Percentiles rank a stretch among this genome's conserved stretches.
These are phyloP conservation scores for Martiniozyma asiatica DNA, from an alignment of 1,139 yeast species.

Conservation along the genomic window DNA sequence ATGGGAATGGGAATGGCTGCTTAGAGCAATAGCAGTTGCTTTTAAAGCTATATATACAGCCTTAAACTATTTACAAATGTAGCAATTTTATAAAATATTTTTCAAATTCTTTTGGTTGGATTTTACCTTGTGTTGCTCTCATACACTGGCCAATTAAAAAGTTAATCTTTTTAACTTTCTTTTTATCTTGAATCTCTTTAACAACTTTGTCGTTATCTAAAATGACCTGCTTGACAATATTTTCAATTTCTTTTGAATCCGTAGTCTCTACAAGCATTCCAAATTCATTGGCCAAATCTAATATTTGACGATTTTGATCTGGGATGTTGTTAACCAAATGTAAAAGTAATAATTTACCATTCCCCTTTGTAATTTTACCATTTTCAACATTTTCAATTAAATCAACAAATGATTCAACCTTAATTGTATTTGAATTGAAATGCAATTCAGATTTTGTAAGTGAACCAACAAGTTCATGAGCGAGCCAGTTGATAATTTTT, in stretches of 20 bases:
- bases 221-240: constrained; percentile 41
- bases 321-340: constrained; percentile 43
- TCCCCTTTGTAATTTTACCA: constrained; percentile 33
- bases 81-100: constrained; percentile 3
- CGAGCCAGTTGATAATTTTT: constrained; percentile 66
- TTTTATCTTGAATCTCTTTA: constrained; percentile 42
- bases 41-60: no score
- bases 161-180: constrained; percentile 51
- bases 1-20: no score
- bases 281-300: constrained; percentile 35
- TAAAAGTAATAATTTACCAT: constrained; percentile 53
- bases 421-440: constrained; percentile 28
- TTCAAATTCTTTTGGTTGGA: constrained; percentile 39
- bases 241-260: constrained; percentile 19
- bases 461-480: constrained; percentile 69
- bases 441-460: constrained; percentile 39
- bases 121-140: constrained; percentile 62
- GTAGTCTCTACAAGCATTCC: constrained; percentile 5
- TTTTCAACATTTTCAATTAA: constrained; percentile 30
- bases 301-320: constrained; percentile 26
- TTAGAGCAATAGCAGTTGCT: no score
- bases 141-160: constrained; percentile 78
- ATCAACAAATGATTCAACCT: constrained; percentile 28
- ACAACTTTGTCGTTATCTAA: constrained; percentile 42
- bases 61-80: no score